A percentile compares a stretch with the other conserved stretches of the same genome.
These are phyloP conservation scores for Candida cerambycidarum DNA, from an alignment of 805 yeast genomes.

Conservation along the genomic window DNA sequence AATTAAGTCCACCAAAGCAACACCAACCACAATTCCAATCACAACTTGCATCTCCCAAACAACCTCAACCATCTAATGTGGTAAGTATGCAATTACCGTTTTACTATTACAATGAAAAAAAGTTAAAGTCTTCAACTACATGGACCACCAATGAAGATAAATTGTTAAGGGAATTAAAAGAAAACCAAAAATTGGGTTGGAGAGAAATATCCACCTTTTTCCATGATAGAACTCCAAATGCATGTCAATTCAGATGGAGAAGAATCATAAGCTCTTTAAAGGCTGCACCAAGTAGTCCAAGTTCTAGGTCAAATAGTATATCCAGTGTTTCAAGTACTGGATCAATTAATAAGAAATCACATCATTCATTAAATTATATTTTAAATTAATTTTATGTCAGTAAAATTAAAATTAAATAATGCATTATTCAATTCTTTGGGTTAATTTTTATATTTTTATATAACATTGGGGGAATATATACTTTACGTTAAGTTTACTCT, in stretches of 20 bases:
- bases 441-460: not conserved
- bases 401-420: not conserved
- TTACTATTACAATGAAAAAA: constrained; percentile 21
- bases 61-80: constrained; percentile 5
- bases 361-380: constrained; percentile 29
- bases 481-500: no score
- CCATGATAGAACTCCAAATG: constrained; percentile 80
- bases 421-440: not conserved
- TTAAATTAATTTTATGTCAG: constrained; percentile 18
- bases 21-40: constrained; percentile 3
- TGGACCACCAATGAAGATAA: constrained; percentile 83
- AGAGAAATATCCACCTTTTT: constrained; percentile 81
- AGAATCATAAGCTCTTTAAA: constrained; percentile 39
- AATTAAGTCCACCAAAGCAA: constrained; percentile 4
- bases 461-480: constrained; percentile 4
- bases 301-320: constrained; percentile 6
- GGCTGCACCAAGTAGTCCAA: constrained; percentile 5
- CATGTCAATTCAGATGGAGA: constrained; percentile 90
- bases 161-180: constrained; percentile 71
- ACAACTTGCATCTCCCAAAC: not conserved
- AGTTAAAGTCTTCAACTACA: constrained; percentile 41
- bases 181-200: constrained; percentile 84
- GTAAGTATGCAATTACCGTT: constrained; percentile 13
- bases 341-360: constrained; percentile 20
- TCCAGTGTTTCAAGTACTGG: constrained; percentile 1